A percentile compares a stretch with the other conserved stretches of the same genome.
Conservation (phyloP, 805 yeast species). For the Torulaspora microellipsoides region DNA sequence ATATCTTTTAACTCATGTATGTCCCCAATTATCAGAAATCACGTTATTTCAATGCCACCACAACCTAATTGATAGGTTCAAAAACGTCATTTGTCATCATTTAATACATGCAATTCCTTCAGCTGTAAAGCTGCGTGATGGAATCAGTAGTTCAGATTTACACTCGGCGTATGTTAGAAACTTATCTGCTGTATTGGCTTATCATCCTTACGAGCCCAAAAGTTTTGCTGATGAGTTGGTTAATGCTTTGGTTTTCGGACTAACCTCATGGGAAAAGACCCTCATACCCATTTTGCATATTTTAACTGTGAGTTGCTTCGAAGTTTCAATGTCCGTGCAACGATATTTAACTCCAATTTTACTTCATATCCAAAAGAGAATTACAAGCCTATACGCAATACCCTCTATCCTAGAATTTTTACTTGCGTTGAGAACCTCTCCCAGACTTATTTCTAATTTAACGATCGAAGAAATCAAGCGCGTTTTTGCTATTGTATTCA, state of each 20-base stretch:
- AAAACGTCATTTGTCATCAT: constrained; percentile 54
- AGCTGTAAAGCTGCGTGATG: constrained; percentile 38
- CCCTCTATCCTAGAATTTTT: constrained; percentile 75
- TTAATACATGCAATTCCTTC: constrained; percentile 47
- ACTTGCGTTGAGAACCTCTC: constrained; percentile 59
- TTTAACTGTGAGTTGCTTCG: constrained; percentile 73
- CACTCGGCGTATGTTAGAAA: constrained; percentile 62
- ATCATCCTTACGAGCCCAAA: constrained; percentile 49
- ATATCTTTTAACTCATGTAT: constrained; percentile 59
- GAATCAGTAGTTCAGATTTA: constrained; percentile 53
- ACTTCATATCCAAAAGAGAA: constrained; percentile 67
- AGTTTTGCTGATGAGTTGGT: constrained; percentile 61
- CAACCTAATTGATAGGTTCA: constrained; percentile 40
- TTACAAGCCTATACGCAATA: constrained; percentile 63
- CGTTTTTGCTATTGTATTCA: constrained; percentile 79
- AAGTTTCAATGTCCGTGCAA: constrained; percentile 67
- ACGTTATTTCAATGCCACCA: constrained; percentile 44
- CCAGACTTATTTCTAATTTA: constrained; percentile 63
- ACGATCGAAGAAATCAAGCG: constrained; percentile 72
- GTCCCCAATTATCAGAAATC: constrained; percentile 63
- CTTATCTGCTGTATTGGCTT: constrained; percentile 58
- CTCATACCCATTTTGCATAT: constrained; percentile 76
- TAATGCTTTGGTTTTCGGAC: constrained; percentile 52
- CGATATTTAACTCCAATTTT: constrained; percentile 64
- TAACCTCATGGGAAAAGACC: constrained; percentile 73